phyloP scores from a whole-genome alignment of 140 eudicot species.

The Oenanthe javanica region DNA sequence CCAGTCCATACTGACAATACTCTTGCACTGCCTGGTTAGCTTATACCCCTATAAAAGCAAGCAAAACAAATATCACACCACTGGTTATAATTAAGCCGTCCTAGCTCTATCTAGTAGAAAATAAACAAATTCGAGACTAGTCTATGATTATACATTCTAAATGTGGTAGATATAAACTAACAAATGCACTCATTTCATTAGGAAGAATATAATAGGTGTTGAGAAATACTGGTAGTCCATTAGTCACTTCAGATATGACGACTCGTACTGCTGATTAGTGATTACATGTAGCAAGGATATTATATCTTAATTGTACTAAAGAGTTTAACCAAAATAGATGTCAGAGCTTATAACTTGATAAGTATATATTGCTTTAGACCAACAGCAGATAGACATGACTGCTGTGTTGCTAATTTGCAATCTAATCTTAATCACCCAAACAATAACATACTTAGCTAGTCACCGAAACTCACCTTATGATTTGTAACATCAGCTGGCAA shows the following conservation, averaged over 20 bases:
- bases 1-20: slow-evolving; percentile 69
- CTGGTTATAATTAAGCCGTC: not conserved
- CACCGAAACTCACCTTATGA: slow-evolving; percentile 56
- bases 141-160: not conserved
- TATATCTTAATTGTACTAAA: too few relatives aligned
- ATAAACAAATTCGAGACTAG: not conserved
- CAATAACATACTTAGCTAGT: not conserved
- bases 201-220: not conserved
- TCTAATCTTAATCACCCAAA: slow-evolving; percentile 8
- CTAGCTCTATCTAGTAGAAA: not conserved
- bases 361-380: not conserved
- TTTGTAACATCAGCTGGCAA: slow-evolving; percentile 62
- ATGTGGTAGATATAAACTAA: not conserved
- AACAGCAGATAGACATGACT: not conserved
- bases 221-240: too few relatives aligned
- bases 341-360: too few relatives aligned
- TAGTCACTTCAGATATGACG: too few relatives aligned
- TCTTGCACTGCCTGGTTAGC: slow-evolving; percentile 67
- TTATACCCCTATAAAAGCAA: slow-evolving; percentile 56
- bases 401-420: not conserved
- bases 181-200: not conserved
- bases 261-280: too few relatives aligned
- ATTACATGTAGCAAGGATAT: too few relatives aligned
- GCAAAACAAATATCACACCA: not conserved
- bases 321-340: too few relatives aligned